Evolutionary conservation across 192 early-diverging fungal species (phyloP), one percentile per base, ranked within the genome.

Genomic region (Haplosporangium gracile): DNA sequence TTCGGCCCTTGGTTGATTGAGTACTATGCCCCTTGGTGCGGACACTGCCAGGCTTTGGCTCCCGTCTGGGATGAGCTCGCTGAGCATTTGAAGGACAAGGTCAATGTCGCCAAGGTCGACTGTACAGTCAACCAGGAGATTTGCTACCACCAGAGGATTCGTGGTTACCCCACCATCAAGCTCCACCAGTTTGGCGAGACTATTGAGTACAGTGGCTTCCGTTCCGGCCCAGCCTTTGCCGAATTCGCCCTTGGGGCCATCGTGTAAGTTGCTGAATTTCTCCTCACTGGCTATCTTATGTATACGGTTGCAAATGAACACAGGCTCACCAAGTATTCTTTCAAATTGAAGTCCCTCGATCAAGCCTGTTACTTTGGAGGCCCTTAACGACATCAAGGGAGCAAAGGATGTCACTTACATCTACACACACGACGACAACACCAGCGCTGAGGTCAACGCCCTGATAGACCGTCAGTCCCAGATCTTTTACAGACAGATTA

Each of bases 21-120:
- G 85, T 97, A 97, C 89, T 96, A 95, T 88, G 96, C 97, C 38
- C 97, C 97, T 16, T 97, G 96, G 96, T 97, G 96, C 80, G 86
- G 91, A 29, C 97, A 98, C 89, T 99, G 97, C 90, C 91, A 97
- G 89, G 88, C 89, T 0, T 90, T 99, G 88, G 95, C 94, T 24
- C 97, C 97, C 0, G 89, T 91, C 26, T 98, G 95, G 93, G 92
- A 91, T 7, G 79, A 94, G 60, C 88, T 99, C 65, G 96, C 92
- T 16, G 83, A 80, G 4, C 79, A 82, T 24, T 74, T 96, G 65
- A 90, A 93, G 78, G 93, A 93, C 47, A 89, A 91, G 68, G 92
- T 97, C 78, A 97, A 97, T 76, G 88, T 98, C 39, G 98, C 94
- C 43, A 90, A 95, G 79, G 94, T 99, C 68, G 95, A 99, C 89